Base-by-base conservation (phyloP, 495 filamentous ascomycete genomes). In the Chaetomium tenue region DNA sequence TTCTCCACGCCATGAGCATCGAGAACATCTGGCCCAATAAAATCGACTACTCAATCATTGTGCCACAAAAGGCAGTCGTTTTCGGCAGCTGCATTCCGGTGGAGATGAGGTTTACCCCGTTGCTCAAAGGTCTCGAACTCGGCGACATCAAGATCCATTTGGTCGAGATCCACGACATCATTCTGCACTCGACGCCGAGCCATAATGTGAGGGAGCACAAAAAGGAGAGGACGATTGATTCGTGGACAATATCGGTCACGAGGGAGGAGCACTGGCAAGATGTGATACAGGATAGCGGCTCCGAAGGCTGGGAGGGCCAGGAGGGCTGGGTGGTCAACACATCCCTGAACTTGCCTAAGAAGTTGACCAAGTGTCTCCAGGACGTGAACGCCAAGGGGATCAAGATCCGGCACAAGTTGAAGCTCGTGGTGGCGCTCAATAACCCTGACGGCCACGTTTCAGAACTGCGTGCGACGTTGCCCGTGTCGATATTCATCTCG, bases 11-110 rank as follows among this genome's bases (percentile, higher is more conserved):
- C 13, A 92, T 93, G 91, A 92, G 88, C n/a, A 87, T 96, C 58
- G 90, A 96, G 74, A 96, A 96, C 70, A 85, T 94, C 61, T 98
- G 94, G 94, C 86, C 90, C 13, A 90, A 93, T 76, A 98, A 98
- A 79, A 84, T 97, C 69, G 87, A 94, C 71, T 98, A 98, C 74
- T 89, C 89, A 8, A 89, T 98, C 63, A 87, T 88, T 64, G 88
- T 93, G 9, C 93, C 94, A 3, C 91, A 88, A 60, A 96, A 95
- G 71, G 93, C 92, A 0, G 88, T 94, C 61, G 88, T 96, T 11
- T 97, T 96, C 67, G 94, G 94, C 44, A 95, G 91, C 18, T 81
- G 82, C 20, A 86, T 97, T 50, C 85, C 86, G 15, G 78, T 96
- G 30, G 87, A 93, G 61, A 91, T 97, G 74, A 82, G 86, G 50